Percentiles rank a stretch among this genome's conserved stretches.
phyloP scores from a whole-genome alignment of 352 stramenopile species.

The Phytopythium litorale region DNA sequence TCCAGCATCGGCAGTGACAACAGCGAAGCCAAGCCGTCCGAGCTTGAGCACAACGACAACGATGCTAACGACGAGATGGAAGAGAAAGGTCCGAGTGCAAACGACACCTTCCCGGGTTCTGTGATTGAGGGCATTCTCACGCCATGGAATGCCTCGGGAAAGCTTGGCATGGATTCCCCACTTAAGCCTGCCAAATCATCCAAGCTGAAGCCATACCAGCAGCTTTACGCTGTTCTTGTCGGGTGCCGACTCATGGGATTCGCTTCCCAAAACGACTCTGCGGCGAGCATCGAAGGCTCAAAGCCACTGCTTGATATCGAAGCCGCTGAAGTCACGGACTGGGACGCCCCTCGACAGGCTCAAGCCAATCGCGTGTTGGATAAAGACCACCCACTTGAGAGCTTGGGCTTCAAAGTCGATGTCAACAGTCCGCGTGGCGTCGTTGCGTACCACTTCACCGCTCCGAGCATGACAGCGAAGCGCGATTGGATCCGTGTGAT shows the following conservation, averaged over 20 bases:
- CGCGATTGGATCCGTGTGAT: constrained; percentile 49
- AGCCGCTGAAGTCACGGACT: constrained; percentile 38
- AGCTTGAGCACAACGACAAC: not conserved
- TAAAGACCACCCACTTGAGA: constrained; percentile 22
- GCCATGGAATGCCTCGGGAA: constrained; percentile 24
- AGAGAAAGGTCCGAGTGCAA: not conserved
- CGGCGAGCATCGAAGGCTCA: not conserved
- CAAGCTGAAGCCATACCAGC: constrained; percentile 16
- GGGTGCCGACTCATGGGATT: constrained; percentile 29
- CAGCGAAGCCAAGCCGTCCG: not conserved
- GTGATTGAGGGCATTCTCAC: constrained; percentile 54
- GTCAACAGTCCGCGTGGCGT: constrained; percentile 13
- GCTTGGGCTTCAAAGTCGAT: constrained; percentile 37
- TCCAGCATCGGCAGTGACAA: not conserved
- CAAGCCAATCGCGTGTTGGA: not conserved
- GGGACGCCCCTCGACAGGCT: constrained; percentile 18
- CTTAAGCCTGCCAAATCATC: constrained; percentile 12
- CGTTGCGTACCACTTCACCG: constrained; percentile 32
- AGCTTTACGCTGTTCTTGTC: constrained; percentile 37
- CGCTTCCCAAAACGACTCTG: constrained; percentile 14
- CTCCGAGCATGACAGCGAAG: constrained; percentile 28
- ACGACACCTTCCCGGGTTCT: constrained; percentile 13
- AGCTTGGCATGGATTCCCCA: constrained; percentile 10
- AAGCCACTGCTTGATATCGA: constrained; percentile 30
- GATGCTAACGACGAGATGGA: not conserved